Conservation (phyloP, 257 asterid species). For the Ilex asprella region DNA sequence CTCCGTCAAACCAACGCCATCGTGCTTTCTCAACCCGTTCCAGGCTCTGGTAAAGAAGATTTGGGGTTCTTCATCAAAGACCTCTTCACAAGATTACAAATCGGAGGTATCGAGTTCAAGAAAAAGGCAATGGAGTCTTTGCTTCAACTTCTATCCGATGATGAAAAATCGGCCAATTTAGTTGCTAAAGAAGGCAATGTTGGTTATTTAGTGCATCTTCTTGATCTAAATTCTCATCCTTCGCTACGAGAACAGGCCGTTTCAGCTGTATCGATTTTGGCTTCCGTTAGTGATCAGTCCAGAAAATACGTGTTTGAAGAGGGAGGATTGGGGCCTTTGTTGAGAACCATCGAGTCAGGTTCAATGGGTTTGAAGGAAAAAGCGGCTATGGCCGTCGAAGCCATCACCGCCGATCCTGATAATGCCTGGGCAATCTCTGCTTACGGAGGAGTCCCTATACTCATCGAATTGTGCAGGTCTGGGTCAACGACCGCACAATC, state of each 20-base stretch:
- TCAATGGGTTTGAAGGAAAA: constrained; percentile 62
- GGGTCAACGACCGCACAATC: constrained; percentile 68
- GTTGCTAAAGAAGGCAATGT: constrained; percentile 62
- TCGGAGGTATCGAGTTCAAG: constrained; percentile 82
- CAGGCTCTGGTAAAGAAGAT: constrained; percentile 46
- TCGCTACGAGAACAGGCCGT: constrained; percentile 59
- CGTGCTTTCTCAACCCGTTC: constrained; percentile 74
- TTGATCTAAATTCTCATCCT: constrained; percentile 37
- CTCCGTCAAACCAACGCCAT: constrained; percentile 85
- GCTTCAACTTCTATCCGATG: constrained; percentile 49
- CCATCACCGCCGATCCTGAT: constrained; percentile 67
- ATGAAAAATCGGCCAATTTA: constrained; percentile 45
- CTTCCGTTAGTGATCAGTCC: constrained; percentile 44
- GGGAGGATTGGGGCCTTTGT: constrained; percentile 79
- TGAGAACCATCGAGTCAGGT: constrained; percentile 58
- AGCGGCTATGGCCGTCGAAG: constrained; percentile 76
- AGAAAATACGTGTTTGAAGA: constrained; percentile 77
- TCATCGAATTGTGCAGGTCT: constrained; percentile 62
- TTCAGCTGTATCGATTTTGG: constrained; percentile 56
- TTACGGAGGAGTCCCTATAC: constrained; percentile 66
- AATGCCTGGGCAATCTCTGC: constrained; percentile 91
- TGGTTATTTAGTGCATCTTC: constrained; percentile 43
- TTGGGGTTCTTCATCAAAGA: constrained; percentile 57
- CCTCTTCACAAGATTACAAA: constrained; percentile 77
- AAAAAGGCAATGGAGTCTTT: constrained; percentile 68